Conservation (phyloP, 768 basidiomycete genomes). For the Pseudohyphozyma bogoriensis region DNA sequence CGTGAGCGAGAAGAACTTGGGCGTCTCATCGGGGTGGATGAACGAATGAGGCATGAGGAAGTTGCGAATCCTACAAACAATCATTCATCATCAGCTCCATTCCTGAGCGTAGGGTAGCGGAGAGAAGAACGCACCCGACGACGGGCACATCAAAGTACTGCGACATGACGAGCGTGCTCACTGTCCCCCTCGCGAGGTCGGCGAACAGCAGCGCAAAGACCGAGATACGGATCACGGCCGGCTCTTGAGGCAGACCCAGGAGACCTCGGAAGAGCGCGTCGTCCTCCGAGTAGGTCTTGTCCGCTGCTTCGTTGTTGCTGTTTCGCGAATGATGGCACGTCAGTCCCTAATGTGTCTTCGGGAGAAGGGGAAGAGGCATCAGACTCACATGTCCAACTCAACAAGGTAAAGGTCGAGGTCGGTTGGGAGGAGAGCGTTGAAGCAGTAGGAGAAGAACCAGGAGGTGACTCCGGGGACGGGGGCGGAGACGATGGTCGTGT, state of each 20-base stretch:
- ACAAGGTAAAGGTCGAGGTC: slow-evolving; percentile 16
- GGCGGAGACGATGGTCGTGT: not conserved
- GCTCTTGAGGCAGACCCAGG: slow-evolving; percentile 10
- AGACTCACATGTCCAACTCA: slow-evolving; percentile 14
- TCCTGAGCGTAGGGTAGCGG: not conserved
- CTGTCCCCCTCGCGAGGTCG: slow-evolving; percentile 6
- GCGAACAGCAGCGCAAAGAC: slow-evolving; percentile 11
- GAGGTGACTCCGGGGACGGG: not conserved
- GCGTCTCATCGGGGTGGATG: slow-evolving; percentile 11
- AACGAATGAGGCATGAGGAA: slow-evolving; percentile 19
- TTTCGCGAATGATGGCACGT: not conserved
- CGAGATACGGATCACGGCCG: slow-evolving; percentile 8
- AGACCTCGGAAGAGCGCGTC: slow-evolving; percentile 9
- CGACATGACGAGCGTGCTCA: slow-evolving; percentile 3
- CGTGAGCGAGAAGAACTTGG: not conserved
- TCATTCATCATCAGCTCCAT: not conserved
- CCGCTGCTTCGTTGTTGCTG: no score
- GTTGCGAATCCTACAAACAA: slow-evolving; percentile 8
- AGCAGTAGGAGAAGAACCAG: slow-evolving; percentile 20
- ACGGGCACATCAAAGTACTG: slow-evolving; percentile 17
- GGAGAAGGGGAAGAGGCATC: not conserved
- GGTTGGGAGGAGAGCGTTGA: slow-evolving; percentile 4
- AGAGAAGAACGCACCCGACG: slow-evolving; percentile 4
- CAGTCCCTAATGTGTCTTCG: not conserved
- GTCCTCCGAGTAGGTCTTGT: slow-evolving; percentile 6